Percentiles rank a stretch among this genome's conserved stretches.
Conservation (phyloP, 805 yeast genomes). For the Starmerella apis region DNA sequence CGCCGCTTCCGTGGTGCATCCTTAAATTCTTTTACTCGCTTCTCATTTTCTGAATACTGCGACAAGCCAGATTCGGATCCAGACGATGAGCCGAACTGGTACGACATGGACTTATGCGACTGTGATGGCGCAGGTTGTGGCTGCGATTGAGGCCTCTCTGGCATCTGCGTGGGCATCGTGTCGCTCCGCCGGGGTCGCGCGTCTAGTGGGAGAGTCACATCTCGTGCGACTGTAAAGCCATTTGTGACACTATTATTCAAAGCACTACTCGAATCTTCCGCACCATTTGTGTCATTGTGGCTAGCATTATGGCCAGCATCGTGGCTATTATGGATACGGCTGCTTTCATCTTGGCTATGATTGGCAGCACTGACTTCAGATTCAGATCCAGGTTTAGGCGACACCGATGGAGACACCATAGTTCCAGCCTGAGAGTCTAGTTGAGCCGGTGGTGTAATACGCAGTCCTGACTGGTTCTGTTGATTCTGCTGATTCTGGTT, state of each 20-base stretch:
- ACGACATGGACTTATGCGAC: neutral
- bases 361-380: too few relatives aligned
- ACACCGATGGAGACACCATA: too few relatives aligned
- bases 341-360: too few relatives aligned
- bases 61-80: slow-evolving; percentile 4
- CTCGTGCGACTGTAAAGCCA: too few relatives aligned
- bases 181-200: slow-evolving; percentile 2
- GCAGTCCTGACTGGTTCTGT: neutral
- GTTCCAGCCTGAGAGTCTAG: too few relatives aligned
- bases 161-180: neutral
- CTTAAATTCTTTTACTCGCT: slow-evolving; percentile 40
- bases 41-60: slow-evolving; percentile 44
- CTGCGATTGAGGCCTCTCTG: neutral
- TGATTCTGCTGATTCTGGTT: neutral
- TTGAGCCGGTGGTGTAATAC: neutral
- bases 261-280: neutral
- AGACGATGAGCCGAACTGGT: neutral
- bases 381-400: too few relatives aligned
- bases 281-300: too few relatives aligned
- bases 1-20: slow-evolving; percentile 89
- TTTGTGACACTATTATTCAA: neutral
- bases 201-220: neutral
- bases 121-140: neutral
- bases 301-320: too few relatives aligned
- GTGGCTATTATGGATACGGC: too few relatives aligned